phyloP scores from a whole-genome alignment of 225 moss, liverwort and hornwort genomes.

The Bryoerythrophyllum caledonicum region DNA sequence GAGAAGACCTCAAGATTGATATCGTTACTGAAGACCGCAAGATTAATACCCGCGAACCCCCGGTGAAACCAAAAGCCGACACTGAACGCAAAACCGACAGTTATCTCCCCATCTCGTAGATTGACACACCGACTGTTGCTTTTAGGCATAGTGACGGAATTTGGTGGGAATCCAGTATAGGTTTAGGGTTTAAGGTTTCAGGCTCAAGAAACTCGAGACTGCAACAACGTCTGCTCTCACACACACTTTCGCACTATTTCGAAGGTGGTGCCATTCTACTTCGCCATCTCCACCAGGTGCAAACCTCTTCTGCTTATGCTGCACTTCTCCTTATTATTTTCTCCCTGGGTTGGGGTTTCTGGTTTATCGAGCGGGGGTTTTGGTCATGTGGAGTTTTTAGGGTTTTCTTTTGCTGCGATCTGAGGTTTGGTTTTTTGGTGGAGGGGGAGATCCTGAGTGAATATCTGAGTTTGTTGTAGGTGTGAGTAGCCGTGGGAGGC shows the following conservation, averaged over 20 bases:
- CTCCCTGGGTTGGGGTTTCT: neutral
- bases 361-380: neutral
- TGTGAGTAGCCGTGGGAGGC: slow-evolving; percentile 30
- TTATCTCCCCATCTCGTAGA: neutral
- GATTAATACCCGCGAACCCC: no score
- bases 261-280: neutral
- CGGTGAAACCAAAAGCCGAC: neutral
- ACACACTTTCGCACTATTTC: neutral
- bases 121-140: neutral
- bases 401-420: neutral
- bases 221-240: neutral
- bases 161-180: neutral
- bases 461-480: neutral
- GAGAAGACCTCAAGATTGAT: no score
- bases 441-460: neutral
- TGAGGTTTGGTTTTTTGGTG: neutral
- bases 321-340: neutral
- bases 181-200: slow-evolving; percentile 23
- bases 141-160: neutral
- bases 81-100: neutral
- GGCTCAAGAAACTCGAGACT: neutral
- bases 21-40: no score
- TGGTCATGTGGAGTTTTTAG: neutral
- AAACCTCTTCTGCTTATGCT: neutral
- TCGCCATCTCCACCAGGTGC: neutral